A percentile compares a stretch with the other conserved stretches of the same genome.
These are phyloP conservation scores for Primulina eburnea DNA, from an alignment of 257 asterid genomes.

Conservation along the genomic window DNA sequence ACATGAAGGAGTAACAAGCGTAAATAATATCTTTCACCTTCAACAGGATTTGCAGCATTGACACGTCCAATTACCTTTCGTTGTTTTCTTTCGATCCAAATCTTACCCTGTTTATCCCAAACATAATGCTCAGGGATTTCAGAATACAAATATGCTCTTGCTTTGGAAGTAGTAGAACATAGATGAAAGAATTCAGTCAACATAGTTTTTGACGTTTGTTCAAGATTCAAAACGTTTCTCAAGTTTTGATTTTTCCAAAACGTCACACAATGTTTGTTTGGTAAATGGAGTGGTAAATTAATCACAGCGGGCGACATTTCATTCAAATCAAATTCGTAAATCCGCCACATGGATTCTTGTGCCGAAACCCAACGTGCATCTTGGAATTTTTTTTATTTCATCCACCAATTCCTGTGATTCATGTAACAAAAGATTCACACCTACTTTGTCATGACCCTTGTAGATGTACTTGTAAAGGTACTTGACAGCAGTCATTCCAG, in stretches of 20 bases:
- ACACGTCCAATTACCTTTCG: neutral
- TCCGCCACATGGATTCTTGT: constrained; percentile 23
- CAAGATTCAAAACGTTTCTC: too few species aligned
- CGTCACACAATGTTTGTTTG: constrained; percentile 1
- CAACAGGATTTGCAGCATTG: neutral
- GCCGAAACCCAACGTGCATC: constrained; percentile 25
- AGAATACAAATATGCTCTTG: neutral
- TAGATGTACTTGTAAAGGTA: constrained; percentile 8
- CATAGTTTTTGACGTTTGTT: too few species aligned
- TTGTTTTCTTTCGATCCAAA: neutral
- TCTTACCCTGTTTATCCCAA: too few species aligned
- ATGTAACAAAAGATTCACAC: neutral
- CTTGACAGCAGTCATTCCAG: neutral
- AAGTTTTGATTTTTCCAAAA: neutral
- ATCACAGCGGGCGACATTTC: neutral
- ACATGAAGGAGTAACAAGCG: too few species aligned
- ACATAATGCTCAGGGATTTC: too few species aligned
- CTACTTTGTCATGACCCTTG: constrained; percentile 13
- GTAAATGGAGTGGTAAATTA: constrained; percentile 4
- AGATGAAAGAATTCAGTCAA: neutral
- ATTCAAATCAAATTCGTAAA: constrained; percentile 19
- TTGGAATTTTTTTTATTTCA: constrained; percentile 9
- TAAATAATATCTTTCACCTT: neutral
- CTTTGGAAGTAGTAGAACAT: neutral
- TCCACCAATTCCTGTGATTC: neutral